A percentile compares a stretch with the other conserved stretches of the same genome.
Evolutionary conservation across 2,329 filamentous ascomycete genomes (phyloP).

Genomic region (Thelonectria rubi): DNA sequence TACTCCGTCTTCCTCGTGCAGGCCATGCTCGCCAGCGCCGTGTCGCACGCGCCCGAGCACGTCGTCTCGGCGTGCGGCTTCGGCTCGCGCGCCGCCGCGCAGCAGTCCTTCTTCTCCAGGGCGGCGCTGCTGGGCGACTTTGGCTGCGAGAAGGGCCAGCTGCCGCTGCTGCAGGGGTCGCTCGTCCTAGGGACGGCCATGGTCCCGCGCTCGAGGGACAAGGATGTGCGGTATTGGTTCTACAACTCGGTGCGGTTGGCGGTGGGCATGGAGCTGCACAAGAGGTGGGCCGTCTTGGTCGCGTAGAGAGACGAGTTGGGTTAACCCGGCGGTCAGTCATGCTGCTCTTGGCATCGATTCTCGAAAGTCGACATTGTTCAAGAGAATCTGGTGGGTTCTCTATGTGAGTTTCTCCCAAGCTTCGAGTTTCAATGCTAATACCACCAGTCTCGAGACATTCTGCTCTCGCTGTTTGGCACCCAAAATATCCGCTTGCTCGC

Average conservation of each 20-base stretch:
- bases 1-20: conserved; percentile 17
- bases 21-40: conserved; percentile 13
- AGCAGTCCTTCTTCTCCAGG: conserved; percentile 18
- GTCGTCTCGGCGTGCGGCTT: conserved; percentile 8
- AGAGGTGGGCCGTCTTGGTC: background rate
- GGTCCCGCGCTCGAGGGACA: conserved; percentile 15
- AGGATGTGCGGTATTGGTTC: conserved; percentile 19
- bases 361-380: conserved; percentile 10
- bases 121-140: conserved; percentile 15
- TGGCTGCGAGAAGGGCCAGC: conserved; percentile 13
- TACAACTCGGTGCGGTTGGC: conserved; percentile 18
- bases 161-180: conserved; percentile 13
- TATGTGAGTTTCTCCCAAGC: background rate
- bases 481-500: conserved; percentile 15
- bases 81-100: background rate
- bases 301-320: background rate
- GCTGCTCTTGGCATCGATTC: background rate
- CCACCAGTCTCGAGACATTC: conserved; percentile 13
- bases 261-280: conserved; percentile 18
- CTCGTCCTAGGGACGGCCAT: conserved; percentile 15
- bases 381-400: conserved; percentile 22
- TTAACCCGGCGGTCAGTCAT: background rate
- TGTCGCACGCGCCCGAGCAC: background rate
- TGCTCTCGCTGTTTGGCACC: conserved; percentile 17
- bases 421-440: background rate